A percentile compares a stretch with the other conserved stretches of the same genome.
These are phyloP conservation scores for Ogataea neopini DNA, from an alignment of 805 yeast genomes.

Conservation along the genomic window DNA sequence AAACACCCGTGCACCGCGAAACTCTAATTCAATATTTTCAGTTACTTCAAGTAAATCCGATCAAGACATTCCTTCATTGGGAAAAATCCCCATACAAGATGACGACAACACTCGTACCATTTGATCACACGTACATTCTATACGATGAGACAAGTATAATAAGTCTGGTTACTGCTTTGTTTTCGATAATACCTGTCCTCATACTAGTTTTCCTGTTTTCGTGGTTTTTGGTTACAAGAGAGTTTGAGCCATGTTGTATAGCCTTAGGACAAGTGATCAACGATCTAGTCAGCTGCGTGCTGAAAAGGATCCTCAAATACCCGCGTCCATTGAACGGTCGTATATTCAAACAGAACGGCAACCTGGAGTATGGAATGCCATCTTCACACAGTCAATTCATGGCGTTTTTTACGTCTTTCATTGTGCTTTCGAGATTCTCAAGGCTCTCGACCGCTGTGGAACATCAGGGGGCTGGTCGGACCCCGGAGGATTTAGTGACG, in stretches of 20 bases:
- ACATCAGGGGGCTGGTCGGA: neutral
- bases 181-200: constrained; percentile 80
- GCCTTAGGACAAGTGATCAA: constrained; percentile 85
- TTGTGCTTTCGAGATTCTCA: constrained; percentile 47
- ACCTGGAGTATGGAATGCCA: constrained; percentile 86
- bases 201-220: constrained; percentile 77
- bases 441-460: constrained; percentile 36
- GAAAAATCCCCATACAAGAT: neutral
- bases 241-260: constrained; percentile 78
- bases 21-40: neutral
- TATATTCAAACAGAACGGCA: constrained; percentile 32
- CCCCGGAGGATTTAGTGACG: no score
- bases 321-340: constrained; percentile 65
- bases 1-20: neutral
- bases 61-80: neutral
- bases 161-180: constrained; percentile 63
- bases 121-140: constrained; percentile 83
- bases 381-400: constrained; percentile 95
- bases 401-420: constrained; percentile 70
- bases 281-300: constrained; percentile 67
- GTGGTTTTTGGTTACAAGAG: constrained; percentile 81
- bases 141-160: constrained; percentile 68
- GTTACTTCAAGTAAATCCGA: neutral
- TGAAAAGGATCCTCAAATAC: constrained; percentile 64
- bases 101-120: constrained; percentile 45